Percentiles rank a stretch among this genome's conserved stretches.
Evolutionary conservation across 2,329 filamentous ascomycete species (phyloP).

Genomic region (Ilyonectria destructans): DNA sequence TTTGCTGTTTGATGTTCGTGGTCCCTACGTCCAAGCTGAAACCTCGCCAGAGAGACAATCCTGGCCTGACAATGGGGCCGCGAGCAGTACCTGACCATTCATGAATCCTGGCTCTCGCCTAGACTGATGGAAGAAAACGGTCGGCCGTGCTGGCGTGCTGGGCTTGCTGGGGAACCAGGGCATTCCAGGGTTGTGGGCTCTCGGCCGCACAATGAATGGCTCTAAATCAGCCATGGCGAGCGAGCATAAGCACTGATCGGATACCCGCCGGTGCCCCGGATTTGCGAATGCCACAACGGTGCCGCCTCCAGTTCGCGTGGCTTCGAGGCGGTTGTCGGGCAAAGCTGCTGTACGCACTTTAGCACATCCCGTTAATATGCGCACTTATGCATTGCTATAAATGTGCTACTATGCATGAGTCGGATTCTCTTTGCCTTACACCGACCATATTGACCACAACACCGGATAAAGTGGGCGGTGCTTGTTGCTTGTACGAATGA

Average conservation of each 20-base stretch:
- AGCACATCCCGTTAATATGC: background rate
- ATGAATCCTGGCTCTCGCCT: slow-evolving; percentile 7
- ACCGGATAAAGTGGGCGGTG: slow-evolving; percentile 15
- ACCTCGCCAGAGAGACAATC: slow-evolving; percentile 20
- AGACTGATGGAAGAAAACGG: slow-evolving; percentile 1
- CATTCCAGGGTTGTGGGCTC: slow-evolving; percentile 10
- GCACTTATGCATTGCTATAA: slow-evolving; percentile 5
- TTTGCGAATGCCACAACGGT: slow-evolving; percentile 32
- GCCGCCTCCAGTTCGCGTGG: slow-evolving; percentile 23
- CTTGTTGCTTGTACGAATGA: slow-evolving; percentile 1
- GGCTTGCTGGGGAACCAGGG: background rate
- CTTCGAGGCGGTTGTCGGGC: slow-evolving; percentile 30
- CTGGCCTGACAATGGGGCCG: slow-evolving; percentile 9
- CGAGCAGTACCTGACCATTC: background rate
- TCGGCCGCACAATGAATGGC: slow-evolving; percentile 5
- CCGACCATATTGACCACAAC: slow-evolving; percentile 7
- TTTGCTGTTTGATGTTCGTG: slow-evolving; percentile 22
- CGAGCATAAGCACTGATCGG: slow-evolving; percentile 44
- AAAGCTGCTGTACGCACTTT: slow-evolving; percentile 13
- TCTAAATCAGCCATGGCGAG: slow-evolving; percentile 14
- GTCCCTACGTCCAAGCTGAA: slow-evolving; percentile 29
- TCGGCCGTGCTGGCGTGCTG: background rate
- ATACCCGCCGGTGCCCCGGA: slow-evolving; percentile 44
- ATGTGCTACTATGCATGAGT: slow-evolving; percentile 19
- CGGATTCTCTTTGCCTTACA: background rate